These are phyloP conservation scores for Colletotrichum echinochloae DNA, from an alignment of 2,329 filamentous ascomycete species.

Conservation along the genomic window DNA sequence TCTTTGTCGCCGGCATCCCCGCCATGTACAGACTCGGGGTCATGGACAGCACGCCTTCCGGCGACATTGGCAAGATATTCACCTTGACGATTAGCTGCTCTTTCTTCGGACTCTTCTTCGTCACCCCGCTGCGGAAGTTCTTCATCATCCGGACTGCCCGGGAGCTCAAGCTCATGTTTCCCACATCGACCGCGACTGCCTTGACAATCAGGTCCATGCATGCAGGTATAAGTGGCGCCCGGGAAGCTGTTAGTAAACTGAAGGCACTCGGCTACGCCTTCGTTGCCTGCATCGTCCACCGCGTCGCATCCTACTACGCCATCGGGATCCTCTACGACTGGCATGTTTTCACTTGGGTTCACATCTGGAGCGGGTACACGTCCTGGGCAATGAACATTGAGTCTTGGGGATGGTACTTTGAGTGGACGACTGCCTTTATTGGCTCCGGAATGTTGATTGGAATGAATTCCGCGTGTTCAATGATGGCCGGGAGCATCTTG, in stretches of 20 bases:
- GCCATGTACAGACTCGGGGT: slow-evolving; percentile 69
- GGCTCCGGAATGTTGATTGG: slow-evolving; percentile 65
- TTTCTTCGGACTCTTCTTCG: slow-evolving; percentile 74
- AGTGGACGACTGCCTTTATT: slow-evolving; percentile 71
- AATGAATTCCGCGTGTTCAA: slow-evolving; percentile 68
- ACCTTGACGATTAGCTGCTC: slow-evolving; percentile 71
- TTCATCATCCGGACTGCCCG: slow-evolving; percentile 75
- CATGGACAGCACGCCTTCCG: slow-evolving; percentile 60
- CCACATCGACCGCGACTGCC: slow-evolving; percentile 69
- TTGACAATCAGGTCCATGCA: slow-evolving; percentile 75
- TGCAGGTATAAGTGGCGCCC: slow-evolving; percentile 62
- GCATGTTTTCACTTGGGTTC: slow-evolving; percentile 66
- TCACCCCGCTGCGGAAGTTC: slow-evolving; percentile 73
- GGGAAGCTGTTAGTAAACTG: slow-evolving; percentile 67
- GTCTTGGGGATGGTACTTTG: slow-evolving; percentile 72
- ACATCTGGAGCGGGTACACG: slow-evolving; percentile 65
- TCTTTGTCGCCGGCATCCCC: slow-evolving; percentile 71
- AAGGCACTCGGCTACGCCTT: slow-evolving; percentile 66
- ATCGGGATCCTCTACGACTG: slow-evolving; percentile 71
- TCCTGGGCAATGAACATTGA: slow-evolving; percentile 64
- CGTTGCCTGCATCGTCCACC: slow-evolving; percentile 60
- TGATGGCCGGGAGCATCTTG: slow-evolving; percentile 66
- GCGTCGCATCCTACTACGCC: slow-evolving; percentile 69
- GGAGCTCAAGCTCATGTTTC: slow-evolving; percentile 70
- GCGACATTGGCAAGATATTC: slow-evolving; percentile 69